Evolutionary conservation across 1,284 basidiomycete genomes (phyloP).

Genomic region (Rhizoctonia solani): DNA sequence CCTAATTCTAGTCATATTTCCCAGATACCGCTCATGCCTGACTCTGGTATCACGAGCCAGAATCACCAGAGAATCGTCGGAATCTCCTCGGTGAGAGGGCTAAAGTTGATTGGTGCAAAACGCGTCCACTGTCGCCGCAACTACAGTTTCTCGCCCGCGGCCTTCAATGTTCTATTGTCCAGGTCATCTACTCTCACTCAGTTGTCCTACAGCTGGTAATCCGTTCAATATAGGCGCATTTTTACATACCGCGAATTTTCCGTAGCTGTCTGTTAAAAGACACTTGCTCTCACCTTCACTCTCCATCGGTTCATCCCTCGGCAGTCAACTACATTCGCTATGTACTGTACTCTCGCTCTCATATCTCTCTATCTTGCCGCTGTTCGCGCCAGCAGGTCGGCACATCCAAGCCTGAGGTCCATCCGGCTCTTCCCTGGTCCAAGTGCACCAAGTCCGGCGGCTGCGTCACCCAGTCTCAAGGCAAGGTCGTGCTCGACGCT

Average conservation of each 20-base stretch:
- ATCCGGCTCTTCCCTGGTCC: constrained; percentile 16
- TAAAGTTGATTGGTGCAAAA: too few relatives aligned
- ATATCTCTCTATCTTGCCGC: constrained; percentile 17
- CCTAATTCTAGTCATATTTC: background rate
- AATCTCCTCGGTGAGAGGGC: too few relatives aligned
- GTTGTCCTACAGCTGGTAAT: too few relatives aligned
- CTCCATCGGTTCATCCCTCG: background rate
- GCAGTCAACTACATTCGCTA: background rate
- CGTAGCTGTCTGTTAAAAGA: constrained; percentile 8
- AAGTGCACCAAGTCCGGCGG: too few relatives aligned
- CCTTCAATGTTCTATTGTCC: too few relatives aligned
- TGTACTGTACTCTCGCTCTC: constrained; percentile 19
- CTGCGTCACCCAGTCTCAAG: constrained; percentile 11
- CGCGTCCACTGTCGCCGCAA: too few relatives aligned
- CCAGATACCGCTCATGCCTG: background rate
- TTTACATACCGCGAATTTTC: background rate
- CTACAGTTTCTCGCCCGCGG: too few relatives aligned
- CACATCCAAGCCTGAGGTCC: constrained; percentile 8
- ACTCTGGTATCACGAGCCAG: too few relatives aligned
- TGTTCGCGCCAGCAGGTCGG: constrained; percentile 15
- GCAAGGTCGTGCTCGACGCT: constrained; percentile 30
- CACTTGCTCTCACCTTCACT: background rate
- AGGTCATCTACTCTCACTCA: too few relatives aligned
- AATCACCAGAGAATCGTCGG: too few relatives aligned
- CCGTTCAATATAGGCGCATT: too few relatives aligned